Conservation (phyloP, 2,329 filamentous ascomycete species). For the Thelonectria olida region DNA sequence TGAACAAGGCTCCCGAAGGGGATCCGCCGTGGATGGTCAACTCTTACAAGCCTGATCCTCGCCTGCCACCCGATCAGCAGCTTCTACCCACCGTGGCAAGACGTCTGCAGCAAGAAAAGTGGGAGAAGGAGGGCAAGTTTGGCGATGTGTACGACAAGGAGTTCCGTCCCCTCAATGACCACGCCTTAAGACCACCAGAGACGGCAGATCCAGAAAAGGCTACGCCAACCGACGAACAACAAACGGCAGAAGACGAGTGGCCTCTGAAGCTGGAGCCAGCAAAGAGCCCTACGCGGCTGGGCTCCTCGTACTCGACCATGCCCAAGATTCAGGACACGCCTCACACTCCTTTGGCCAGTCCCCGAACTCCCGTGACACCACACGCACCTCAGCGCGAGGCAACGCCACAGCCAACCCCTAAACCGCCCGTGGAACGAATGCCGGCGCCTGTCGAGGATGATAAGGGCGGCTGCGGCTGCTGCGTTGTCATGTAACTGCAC, state of each 20-base stretch:
- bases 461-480: constrained; percentile 60
- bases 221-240: constrained; percentile 16
- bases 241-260: constrained; percentile 62
- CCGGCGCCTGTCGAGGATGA: constrained; percentile 43
- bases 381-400: constrained; percentile 34
- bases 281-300: constrained; percentile 58
- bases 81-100: constrained; percentile 93
- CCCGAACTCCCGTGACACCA: constrained; percentile 50
- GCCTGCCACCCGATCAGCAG: constrained; percentile 93
- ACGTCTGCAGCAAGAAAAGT: constrained; percentile 90
- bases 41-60: constrained; percentile 95
- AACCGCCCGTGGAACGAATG: constrained; percentile 25
- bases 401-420: constrained; percentile 24
- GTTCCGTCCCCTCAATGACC: constrained; percentile 82
- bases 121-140: constrained; percentile 90
- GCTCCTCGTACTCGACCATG: constrained; percentile 71
- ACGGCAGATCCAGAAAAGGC: constrained; percentile 48
- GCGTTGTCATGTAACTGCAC: constrained; percentile 56
- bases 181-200: constrained; percentile 61
- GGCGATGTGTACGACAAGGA: constrained; percentile 88
- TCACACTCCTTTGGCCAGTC: constrained; percentile 52
- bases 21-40: constrained; percentile 95
- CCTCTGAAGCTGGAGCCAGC: constrained; percentile 60
- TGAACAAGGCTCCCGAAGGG: constrained; percentile 80
- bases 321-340: constrained; percentile 61